phyloP scores from a whole-genome alignment of 164 flowering plant genomes.

The Vitis rupestris region DNA sequence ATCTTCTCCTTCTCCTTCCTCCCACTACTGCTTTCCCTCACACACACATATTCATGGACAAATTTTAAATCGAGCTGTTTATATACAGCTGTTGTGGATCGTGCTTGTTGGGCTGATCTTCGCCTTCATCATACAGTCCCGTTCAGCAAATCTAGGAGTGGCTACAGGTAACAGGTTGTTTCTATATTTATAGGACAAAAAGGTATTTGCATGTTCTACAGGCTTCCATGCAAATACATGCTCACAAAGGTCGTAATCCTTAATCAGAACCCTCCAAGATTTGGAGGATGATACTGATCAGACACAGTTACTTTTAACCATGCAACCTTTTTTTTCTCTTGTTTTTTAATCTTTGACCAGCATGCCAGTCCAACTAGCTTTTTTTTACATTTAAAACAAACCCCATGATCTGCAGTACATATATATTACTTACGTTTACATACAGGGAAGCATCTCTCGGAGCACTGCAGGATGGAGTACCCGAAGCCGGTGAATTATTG shows the following conservation, averaged over 20 bases:
- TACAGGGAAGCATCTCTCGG: conserved; percentile 21
- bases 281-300: too few relatives aligned
- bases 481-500: conserved; percentile 14
- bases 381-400: too few relatives aligned
- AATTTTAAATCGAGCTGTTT: neutral
- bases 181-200: neutral
- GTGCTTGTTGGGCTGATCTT: conserved; percentile 16
- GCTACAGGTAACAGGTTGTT: conserved; percentile 15
- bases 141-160: conserved; percentile 20
- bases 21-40: neutral
- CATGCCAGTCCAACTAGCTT: too few relatives aligned
- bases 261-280: too few relatives aligned
- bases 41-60: neutral
- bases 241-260: too few relatives aligned
- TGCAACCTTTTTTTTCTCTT: too few relatives aligned
- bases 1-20: neutral
- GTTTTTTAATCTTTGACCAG: too few relatives aligned
- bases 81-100: conserved; percentile 20
- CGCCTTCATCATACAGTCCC: conserved; percentile 21
- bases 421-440: neutral
- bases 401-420: neutral
- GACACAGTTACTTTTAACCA: too few relatives aligned
- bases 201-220: neutral
- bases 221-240: too few relatives aligned
- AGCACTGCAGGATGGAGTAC: conserved; percentile 23